Conservation (phyloP, 2,329 filamentous ascomycete species). For the Monosporascus sp. region DNA sequence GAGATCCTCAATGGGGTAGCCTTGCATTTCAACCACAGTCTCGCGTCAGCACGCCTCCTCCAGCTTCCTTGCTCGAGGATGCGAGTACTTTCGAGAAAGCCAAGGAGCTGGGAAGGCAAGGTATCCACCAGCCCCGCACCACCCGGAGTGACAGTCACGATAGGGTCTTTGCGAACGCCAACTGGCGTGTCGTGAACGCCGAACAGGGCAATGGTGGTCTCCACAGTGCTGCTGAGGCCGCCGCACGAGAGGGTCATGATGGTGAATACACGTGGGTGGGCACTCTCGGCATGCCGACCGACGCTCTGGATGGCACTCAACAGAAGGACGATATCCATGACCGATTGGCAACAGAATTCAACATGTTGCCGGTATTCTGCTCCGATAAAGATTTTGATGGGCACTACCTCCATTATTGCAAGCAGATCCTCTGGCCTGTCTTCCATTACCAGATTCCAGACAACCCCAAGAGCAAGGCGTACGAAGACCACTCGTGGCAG, state of each 20-base stretch:
- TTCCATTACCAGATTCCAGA: slow-evolving; percentile 98
- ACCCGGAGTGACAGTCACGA: slow-evolving; percentile 60
- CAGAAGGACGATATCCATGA: slow-evolving; percentile 82
- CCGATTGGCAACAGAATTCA: slow-evolving; percentile 71
- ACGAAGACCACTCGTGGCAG: slow-evolving; percentile 93
- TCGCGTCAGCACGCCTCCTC: slow-evolving; percentile 66
- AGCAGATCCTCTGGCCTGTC: slow-evolving; percentile 94
- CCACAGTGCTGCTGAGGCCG: slow-evolving; percentile 79
- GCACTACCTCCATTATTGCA: slow-evolving; percentile 94
- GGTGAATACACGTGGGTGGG: slow-evolving; percentile 85
- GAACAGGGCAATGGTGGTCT: slow-evolving; percentile 92
- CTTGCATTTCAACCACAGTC: slow-evolving; percentile 74
- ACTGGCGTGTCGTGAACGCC: slow-evolving; percentile 78
- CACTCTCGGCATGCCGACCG: slow-evolving; percentile 89
- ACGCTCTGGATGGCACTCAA: slow-evolving; percentile 67
- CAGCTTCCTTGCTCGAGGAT: slow-evolving; percentile 69
- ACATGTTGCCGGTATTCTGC: slow-evolving; percentile 79
- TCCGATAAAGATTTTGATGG: slow-evolving; percentile 91
- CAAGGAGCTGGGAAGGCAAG: slow-evolving; percentile 51
- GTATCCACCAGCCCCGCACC: slow-evolving; percentile 50
- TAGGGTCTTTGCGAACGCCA: slow-evolving; percentile 66
- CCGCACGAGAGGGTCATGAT: slow-evolving; percentile 62
- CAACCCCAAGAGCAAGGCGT: slow-evolving; percentile 96
- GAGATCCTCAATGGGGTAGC: slow-evolving; percentile 72
- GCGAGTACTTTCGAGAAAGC: slow-evolving; percentile 52